Evolutionary conservation across 2,329 filamentous ascomycete genomes (phyloP), one percentile per base, ranked within the genome.

Genomic region (Fusarium caatingaense): DNA sequence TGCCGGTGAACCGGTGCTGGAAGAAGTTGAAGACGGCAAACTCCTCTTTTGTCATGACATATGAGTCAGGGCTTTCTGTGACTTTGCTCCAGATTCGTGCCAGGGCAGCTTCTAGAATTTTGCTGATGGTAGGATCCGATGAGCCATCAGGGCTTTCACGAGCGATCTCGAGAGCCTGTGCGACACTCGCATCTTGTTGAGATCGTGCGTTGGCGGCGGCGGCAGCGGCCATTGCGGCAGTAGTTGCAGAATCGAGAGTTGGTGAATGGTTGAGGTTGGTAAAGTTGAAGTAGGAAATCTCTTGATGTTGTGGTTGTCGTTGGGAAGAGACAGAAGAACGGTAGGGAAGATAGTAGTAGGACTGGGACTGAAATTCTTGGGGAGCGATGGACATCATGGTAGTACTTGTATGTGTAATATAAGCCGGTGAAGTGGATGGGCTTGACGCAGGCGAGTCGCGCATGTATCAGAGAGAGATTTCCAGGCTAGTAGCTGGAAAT

Each of bases 11-110:
- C 12, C 91, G 87, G 67, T 86, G 80, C 67, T 92, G 90, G 79
- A 92, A 95, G 80, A 91, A 95, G 83, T 96, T 97, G 87, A 97
- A 94, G 64, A 97, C 86, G 57, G 92, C 89, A 76, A 96, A 97
- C 80, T 97, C 93, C 79, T 93, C 89, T 67, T 86, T 84, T 34
- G 84, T 89, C 83, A 97, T 89, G 69, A 96, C 80, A 79, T 95
- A 97, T n/a, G 84, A 83, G 53, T 87, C 81, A 2, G 92, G 92
- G 32, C 90, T 83, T 6, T 84, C 83, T 73, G 89, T 81, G 60
- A 97, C 86, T 72, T 88, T 90, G 45, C 76, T 77, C 92, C 92
- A 95, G 68, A 94, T 87, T 67, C 87, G 83, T 3, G 81, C 76
- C 51, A 93, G 82, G 30, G 88, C 90, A 53, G 78, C 78, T 76